These are phyloP conservation scores for Boletales sp. DNA, from an alignment of 768 basidiomycete species.

Conservation along the genomic window DNA sequence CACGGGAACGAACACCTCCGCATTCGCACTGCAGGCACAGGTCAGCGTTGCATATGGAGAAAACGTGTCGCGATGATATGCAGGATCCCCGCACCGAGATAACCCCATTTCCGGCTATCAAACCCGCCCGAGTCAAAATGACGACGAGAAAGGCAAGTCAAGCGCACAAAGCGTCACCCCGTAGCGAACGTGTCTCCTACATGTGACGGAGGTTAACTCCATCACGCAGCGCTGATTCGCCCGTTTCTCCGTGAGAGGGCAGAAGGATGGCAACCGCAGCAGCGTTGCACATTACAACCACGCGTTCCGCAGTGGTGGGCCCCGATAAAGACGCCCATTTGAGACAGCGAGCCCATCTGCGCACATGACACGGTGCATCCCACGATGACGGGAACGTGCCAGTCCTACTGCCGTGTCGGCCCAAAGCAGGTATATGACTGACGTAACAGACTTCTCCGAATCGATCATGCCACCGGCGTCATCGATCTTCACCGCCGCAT, in stretches of 20 bases:
- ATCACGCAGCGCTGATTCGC: background rate
- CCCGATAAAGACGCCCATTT: background rate
- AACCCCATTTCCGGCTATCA: slow-evolving; percentile 17
- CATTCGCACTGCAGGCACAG: slow-evolving; percentile 48
- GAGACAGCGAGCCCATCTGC: too few relatives aligned
- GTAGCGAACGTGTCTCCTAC: slow-evolving; percentile 10
- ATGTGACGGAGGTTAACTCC: background rate
- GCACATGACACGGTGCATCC: background rate
- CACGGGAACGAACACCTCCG: slow-evolving; percentile 86
- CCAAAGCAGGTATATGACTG: slow-evolving; percentile 3
- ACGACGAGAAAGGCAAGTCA: background rate
- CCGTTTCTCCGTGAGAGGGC: too few relatives aligned
- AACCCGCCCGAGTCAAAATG: background rate
- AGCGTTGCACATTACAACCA: background rate
- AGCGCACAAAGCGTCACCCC: background rate
- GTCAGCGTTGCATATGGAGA: slow-evolving; percentile 13
- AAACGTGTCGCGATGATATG: slow-evolving; percentile 8
- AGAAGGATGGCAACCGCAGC: too few relatives aligned
- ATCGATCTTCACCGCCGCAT: slow-evolving; percentile 23
- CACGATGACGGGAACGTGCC: slow-evolving; percentile 13
- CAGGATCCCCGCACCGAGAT: slow-evolving; percentile 6
- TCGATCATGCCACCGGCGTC: slow-evolving; percentile 27
- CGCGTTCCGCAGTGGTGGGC: slow-evolving; percentile 9
- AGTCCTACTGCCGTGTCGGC: too few relatives aligned
- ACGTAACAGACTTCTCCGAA: slow-evolving; percentile 13